phyloP scores from a whole-genome alignment of 1,284 basidiomycete genomes.

The Cutaneotrichosporon sp. region DNA sequence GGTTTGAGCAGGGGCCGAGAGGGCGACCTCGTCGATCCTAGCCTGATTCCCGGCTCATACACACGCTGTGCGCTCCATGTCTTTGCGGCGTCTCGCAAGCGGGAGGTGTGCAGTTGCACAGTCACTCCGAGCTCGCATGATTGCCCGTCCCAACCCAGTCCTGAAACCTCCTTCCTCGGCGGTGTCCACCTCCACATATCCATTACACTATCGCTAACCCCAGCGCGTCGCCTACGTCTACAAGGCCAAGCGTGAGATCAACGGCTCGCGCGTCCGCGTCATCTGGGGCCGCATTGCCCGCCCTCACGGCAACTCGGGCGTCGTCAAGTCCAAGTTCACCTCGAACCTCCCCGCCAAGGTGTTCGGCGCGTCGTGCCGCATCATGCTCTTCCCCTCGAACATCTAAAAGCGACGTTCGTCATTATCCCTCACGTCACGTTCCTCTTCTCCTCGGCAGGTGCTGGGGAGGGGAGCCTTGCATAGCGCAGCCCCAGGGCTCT shows the following conservation, averaged over 20 bases:
- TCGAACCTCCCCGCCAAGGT: conserved; percentile 93
- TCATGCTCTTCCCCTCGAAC: conserved; percentile 55
- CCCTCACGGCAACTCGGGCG: conserved; percentile 89
- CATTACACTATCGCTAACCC: conserved; percentile 9
- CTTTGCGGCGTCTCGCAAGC: too few species aligned
- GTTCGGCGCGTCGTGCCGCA: conserved; percentile 89
- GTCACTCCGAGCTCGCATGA: too few species aligned
- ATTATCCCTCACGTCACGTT: conserved; percentile 2
- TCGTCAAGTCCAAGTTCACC: conserved; percentile 96
- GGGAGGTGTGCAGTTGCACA: too few species aligned
- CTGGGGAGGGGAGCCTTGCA: conserved; percentile 14
- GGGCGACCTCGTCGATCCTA: too few species aligned
- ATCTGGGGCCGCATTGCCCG: conserved; percentile 96
- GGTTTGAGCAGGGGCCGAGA: too few species aligned
- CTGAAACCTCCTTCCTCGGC: not conserved
- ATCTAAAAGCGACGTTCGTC: conserved; percentile 36
- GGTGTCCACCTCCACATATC: not conserved
- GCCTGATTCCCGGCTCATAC: too few species aligned
- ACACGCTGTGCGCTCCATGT: too few species aligned
- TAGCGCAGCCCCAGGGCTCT: conserved; percentile 23
- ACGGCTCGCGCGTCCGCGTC: conserved; percentile 88
- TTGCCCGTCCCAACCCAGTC: too few species aligned
- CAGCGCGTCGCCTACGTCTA: conserved; percentile 97
- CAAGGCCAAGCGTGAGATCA: conserved; percentile 86
- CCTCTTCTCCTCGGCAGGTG: conserved; percentile 1